Conservation (phyloP, 306 rosid genomes). For the Cucurbita pepo region DNA sequence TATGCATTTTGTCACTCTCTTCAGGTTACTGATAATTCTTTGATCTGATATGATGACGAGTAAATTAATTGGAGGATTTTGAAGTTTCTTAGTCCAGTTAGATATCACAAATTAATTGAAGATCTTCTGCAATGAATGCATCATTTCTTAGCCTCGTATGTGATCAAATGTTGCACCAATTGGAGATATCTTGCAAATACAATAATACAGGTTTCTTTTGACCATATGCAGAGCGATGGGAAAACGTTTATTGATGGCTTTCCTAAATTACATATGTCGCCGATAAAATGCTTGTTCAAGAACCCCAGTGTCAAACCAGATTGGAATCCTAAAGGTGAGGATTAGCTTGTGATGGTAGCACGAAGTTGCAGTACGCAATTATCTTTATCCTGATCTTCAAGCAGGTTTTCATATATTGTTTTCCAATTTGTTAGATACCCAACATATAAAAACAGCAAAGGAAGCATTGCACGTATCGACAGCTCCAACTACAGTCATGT, state of each 20-base stretch:
- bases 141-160: neutral
- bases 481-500: slow-evolving; percentile 39
- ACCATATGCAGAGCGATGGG: slow-evolving; percentile 23
- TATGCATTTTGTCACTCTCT: neutral
- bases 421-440: slow-evolving; percentile 29
- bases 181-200: neutral
- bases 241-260: slow-evolving; percentile 1
- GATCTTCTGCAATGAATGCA: neutral
- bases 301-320: slow-evolving; percentile 8
- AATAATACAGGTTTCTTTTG: neutral
- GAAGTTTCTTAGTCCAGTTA: neutral
- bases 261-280: slow-evolving; percentile 3
- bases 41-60: neutral
- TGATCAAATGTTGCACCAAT: neutral
- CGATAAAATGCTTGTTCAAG: neutral
- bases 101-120: neutral
- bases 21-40: neutral
- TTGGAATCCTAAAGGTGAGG: slow-evolving; percentile 61
- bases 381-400: neutral
- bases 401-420: neutral
- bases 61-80: neutral
- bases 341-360: neutral
- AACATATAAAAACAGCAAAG: slow-evolving; percentile 47
- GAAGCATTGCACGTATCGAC: slow-evolving; percentile 64
- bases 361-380: neutral